Percentiles rank a stretch among this genome's conserved stretches.
These are phyloP conservation scores for Backusella westeae DNA, from an alignment of 192 early-diverging fungal genomes.

Conservation along the genomic window DNA sequence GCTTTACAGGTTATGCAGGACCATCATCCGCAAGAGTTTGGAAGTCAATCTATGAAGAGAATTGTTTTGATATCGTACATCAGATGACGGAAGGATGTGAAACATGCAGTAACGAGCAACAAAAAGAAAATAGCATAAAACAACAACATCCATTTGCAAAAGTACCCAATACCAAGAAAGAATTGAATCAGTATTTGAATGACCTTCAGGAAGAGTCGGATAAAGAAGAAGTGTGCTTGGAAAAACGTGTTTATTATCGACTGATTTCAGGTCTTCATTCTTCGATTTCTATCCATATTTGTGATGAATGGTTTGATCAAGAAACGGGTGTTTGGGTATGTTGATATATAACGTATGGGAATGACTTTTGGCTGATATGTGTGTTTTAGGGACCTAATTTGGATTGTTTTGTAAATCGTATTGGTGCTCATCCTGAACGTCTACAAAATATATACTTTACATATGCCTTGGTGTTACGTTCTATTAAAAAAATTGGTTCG, in stretches of 20 bases:
- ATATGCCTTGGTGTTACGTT: slow-evolving; percentile 82
- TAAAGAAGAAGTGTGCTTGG: slow-evolving; percentile 66
- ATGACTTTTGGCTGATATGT: neutral
- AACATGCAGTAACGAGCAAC: slow-evolving; percentile 27
- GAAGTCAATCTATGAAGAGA: slow-evolving; percentile 97
- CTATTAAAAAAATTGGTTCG: slow-evolving; percentile 78
- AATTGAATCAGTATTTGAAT: slow-evolving; percentile 48
- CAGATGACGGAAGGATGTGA: slow-evolving; percentile 52
- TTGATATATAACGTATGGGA: neutral
- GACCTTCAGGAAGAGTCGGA: slow-evolving; percentile 50
- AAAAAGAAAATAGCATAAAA: neutral
- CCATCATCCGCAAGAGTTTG: slow-evolving; percentile 85
- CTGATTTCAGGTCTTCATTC: slow-evolving; percentile 87
- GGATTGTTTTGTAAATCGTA: slow-evolving; percentile 86
- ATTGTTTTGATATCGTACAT: slow-evolving; percentile 83
- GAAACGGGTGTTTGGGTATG: slow-evolving; percentile 87
- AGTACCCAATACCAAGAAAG: slow-evolving; percentile 45
- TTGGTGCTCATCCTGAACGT: slow-evolving; percentile 87
- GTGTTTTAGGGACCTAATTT: slow-evolving; percentile 66
- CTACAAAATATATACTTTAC: slow-evolving; percentile 96
- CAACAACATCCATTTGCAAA: slow-evolving; percentile 39
- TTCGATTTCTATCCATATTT: slow-evolving; percentile 97
- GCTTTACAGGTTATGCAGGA: slow-evolving; percentile 96
- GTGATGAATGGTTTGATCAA: slow-evolving; percentile 88
- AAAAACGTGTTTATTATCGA: slow-evolving; percentile 82